Percentiles rank a stretch among this genome's conserved stretches.
These are phyloP conservation scores for Fusarium buharicum DNA, from an alignment of 2,329 filamentous ascomycete genomes.

Conservation along the genomic window DNA sequence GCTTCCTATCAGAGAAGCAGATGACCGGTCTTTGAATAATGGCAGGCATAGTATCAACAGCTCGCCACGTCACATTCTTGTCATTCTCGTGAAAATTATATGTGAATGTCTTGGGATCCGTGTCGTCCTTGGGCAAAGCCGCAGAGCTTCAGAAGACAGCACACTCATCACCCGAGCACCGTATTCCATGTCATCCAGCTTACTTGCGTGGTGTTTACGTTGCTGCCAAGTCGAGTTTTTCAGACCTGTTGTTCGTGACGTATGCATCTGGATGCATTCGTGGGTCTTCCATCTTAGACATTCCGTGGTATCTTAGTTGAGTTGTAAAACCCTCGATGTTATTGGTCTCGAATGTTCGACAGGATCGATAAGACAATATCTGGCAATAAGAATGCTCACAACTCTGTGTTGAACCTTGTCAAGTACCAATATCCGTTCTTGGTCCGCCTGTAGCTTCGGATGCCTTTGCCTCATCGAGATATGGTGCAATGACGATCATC, in stretches of 20 bases:
- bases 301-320: background rate
- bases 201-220: background rate
- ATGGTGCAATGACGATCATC: conserved; percentile 12
- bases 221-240: background rate
- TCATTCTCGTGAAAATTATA: background rate
- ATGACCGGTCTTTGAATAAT: background rate
- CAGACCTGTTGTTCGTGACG: background rate
- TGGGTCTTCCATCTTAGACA: background rate
- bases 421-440: conserved; percentile 9
- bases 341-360: background rate
- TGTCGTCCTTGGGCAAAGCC: too few species aligned
- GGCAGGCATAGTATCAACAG: background rate
- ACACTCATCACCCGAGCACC: background rate
- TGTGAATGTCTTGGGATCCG: background rate
- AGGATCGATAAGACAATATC: background rate
- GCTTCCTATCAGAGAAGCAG: background rate
- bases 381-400: background rate
- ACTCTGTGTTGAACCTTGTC: background rate
- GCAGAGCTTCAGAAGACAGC: too few species aligned
- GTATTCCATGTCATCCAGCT: background rate
- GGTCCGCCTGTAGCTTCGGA: conserved; percentile 13
- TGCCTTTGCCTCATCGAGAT: conserved; percentile 10
- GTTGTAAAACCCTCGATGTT: background rate
- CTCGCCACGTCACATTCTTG: background rate
- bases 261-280: background rate